Conservation (phyloP, 305 asterid genomes). For the Fraxinus latifolia region DNA sequence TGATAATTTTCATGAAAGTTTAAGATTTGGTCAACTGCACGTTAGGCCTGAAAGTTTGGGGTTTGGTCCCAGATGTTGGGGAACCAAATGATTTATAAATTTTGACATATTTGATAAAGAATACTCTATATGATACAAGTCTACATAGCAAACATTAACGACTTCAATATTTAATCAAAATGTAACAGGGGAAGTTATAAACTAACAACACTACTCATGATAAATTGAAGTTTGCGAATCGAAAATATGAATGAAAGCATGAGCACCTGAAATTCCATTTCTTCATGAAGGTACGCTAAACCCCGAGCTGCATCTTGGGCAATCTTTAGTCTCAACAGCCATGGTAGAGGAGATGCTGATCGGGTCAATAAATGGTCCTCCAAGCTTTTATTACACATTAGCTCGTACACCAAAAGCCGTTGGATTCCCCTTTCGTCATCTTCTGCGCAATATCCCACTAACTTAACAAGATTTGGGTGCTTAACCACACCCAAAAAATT, state of each 20-base stretch:
- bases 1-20: neutral
- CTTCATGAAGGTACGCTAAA: slow-evolving; percentile 84
- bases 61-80: neutral
- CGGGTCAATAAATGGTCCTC: slow-evolving; percentile 76
- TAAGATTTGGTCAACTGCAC: neutral
- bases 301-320: slow-evolving; percentile 95
- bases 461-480: slow-evolving; percentile 83
- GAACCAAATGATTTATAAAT: neutral
- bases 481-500: slow-evolving; percentile 72
- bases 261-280: slow-evolving; percentile 92
- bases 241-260: neutral
- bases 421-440: slow-evolving; percentile 95
- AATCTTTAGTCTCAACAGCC: slow-evolving; percentile 65
- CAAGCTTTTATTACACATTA: slow-evolving; percentile 80
- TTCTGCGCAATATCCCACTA: slow-evolving; percentile 88
- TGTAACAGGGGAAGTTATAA: neutral
- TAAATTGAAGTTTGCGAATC: neutral
- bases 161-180: neutral
- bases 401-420: slow-evolving; percentile 81
- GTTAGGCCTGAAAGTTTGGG: neutral
- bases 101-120: neutral
- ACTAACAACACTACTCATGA: neutral
- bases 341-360: slow-evolving; percentile 53
- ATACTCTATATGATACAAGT: neutral
- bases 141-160: neutral